Base-by-base conservation (phyloP, 495 filamentous ascomycete species). In the Massariosphaeria phaeospora region DNA sequence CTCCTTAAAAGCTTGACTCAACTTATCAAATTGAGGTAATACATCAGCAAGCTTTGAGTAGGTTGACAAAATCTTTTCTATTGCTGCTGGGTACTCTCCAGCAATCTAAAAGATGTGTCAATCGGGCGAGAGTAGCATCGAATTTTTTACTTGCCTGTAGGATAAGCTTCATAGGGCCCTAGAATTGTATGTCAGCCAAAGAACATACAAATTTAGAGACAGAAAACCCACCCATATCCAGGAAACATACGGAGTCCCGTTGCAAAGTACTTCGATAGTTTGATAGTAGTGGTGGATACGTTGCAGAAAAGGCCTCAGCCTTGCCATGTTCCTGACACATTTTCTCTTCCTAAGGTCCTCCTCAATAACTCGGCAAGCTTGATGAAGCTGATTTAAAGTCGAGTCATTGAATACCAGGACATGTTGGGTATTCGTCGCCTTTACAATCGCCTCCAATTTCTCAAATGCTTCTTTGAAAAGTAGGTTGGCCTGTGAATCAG, bases 211-310 rank as follows among this genome's bases (percentile, higher is more conserved):
- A n/a, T n/a, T n/a, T n/a, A n/a, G n/a, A n/a, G n/a, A n/a, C n/a
- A n/a, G n/a, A n/a, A n/a, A n/a, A n/a, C n/a, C n/a, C n/a, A n/a
- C n/a, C 50, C 57, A 60, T 17, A 60, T 48, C 57, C 57, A 60
- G 3, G 57, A 26, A 9, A 60, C 33, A 23, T 47, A 55, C 9
- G 50, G 57, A 2, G 57, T 60, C 18, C 57, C 57, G 24, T 60
- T 53, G 44, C 57, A 60, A 2, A 60, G 57, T 4, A 54, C 36
- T 3, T 60, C 50, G 13, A 55, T 38, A n/a, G 44, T 39, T 40
- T 49, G 54, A 9, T 50, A 17, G 24, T 60, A 60, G 31, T 54
- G 49, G 25, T 54, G 35, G 10, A 60, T 31, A 15, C 50, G 33
- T 0, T 55, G 31, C 18, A 60, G 21, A 10, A 60, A 24, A 10